phyloP scores from a whole-genome alignment of 1,284 basidiomycete genomes.

The Austroboletus niveus region DNA sequence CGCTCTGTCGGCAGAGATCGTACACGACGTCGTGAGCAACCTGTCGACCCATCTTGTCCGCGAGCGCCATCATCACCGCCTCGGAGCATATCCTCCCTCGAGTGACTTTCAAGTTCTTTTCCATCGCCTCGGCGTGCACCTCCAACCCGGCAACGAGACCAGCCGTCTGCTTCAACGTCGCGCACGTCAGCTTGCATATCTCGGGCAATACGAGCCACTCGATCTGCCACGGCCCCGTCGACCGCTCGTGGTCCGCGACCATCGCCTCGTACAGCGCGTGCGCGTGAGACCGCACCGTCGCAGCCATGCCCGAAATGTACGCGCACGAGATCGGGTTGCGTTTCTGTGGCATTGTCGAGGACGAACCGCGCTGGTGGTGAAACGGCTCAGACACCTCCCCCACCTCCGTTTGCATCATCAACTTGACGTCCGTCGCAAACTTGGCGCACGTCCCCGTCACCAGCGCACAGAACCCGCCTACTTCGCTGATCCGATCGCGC shows the following conservation, averaged over 20 bases:
- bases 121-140: slow-evolving; percentile 39
- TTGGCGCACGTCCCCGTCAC: slow-evolving; percentile 43
- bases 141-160: slow-evolving; percentile 38
- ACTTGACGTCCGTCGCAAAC: slow-evolving; percentile 42
- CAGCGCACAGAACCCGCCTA: slow-evolving; percentile 41
- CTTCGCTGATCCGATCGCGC: slow-evolving; percentile 41
- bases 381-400: slow-evolving; percentile 43
- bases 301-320: slow-evolving; percentile 42
- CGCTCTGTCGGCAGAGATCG: slow-evolving; percentile 36
- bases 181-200: slow-evolving; percentile 41
- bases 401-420: slow-evolving; percentile 47
- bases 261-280: slow-evolving; percentile 41
- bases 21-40: slow-evolving; percentile 44
- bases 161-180: slow-evolving; percentile 36
- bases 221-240: slow-evolving; percentile 47
- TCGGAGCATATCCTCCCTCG: slow-evolving; percentile 42
- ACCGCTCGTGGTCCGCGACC: slow-evolving; percentile 47
- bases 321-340: slow-evolving; percentile 43
- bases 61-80: slow-evolving; percentile 47
- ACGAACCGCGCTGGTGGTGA: slow-evolving; percentile 40
- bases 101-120: slow-evolving; percentile 37
- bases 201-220: slow-evolving; percentile 47
- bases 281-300: slow-evolving; percentile 38
- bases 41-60: slow-evolving; percentile 40
- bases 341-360: slow-evolving; percentile 48